A percentile compares a stretch with the other conserved stretches of the same genome.
Evolutionary conservation across 148 eudicot genomes (phyloP).

Genomic region (Rhododendron vialii): DNA sequence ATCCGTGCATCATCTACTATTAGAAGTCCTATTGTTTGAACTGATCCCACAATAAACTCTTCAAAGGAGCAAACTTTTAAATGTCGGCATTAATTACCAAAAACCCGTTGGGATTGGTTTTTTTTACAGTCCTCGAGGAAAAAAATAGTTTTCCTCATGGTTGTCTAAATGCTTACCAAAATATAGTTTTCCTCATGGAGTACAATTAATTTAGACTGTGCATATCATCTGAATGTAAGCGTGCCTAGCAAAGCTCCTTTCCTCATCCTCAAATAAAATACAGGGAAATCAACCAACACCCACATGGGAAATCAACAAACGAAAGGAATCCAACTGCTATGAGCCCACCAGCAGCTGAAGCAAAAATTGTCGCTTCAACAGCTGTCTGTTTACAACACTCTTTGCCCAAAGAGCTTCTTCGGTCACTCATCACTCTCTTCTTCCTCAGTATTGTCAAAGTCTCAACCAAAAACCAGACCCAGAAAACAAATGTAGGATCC

Average conservation of each 20-base stretch:
- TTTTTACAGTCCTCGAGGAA: neutral
- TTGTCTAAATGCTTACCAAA: too few relatives aligned
- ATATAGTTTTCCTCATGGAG: neutral
- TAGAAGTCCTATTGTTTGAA: too few relatives aligned
- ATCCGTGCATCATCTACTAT: too few relatives aligned
- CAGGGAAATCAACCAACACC: neutral
- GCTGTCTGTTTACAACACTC: neutral
- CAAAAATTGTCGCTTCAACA: neutral
- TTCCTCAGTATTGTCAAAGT: neutral
- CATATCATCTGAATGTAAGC: neutral
- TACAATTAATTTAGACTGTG: too few relatives aligned
- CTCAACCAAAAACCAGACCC: neutral
- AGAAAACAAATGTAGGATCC: neutral
- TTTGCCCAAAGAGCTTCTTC: neutral
- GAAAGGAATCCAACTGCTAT: neutral
- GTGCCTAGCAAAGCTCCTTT: neutral
- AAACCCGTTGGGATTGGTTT: neutral
- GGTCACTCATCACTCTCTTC: neutral
- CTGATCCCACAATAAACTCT: too few relatives aligned
- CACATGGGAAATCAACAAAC: neutral
- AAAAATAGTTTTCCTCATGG: neutral
- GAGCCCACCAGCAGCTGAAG: slow-evolving; percentile 3
- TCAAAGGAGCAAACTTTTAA: too few relatives aligned
- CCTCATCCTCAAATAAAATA: neutral
- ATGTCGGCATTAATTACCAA: too few relatives aligned